Evolutionary conservation across 2,329 filamentous ascomycete genomes (phyloP).

Genomic region (Verticillium isaacii): DNA sequence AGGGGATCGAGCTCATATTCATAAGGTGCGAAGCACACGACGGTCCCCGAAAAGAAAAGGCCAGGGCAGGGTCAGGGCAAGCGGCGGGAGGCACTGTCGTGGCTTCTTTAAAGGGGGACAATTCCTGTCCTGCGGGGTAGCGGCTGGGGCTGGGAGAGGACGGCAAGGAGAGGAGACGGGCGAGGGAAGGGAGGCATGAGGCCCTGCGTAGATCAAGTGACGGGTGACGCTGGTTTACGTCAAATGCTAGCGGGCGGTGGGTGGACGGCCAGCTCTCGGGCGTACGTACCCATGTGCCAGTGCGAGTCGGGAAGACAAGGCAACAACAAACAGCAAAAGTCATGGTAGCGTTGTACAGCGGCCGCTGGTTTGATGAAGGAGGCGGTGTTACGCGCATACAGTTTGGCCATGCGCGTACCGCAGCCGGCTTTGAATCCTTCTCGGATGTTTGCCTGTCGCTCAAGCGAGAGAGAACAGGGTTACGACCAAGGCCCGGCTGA

Average conservation of each 20-base stretch:
- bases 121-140: background rate
- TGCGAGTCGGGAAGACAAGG: background rate
- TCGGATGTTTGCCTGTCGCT: background rate
- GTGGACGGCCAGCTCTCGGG: background rate
- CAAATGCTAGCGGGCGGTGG: background rate
- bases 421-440: background rate
- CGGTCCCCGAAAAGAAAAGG: background rate
- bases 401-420: background rate
- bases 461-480: background rate
- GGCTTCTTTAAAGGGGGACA: background rate
- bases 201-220: background rate
- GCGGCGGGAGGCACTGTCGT: background rate
- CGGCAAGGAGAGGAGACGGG: background rate
- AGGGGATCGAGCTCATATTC: background rate
- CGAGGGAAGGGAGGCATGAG: background rate
- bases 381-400: background rate
- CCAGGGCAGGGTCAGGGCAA: background rate
- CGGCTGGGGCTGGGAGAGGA: background rate
- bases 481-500: no score
- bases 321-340: background rate
- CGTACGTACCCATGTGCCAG: background rate
- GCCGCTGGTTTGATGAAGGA: background rate
- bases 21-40: background rate
- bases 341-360: background rate
- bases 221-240: conserved; percentile 3